Evolutionary conservation across 2,329 filamentous ascomycete genomes (phyloP), one percentile per base, ranked within the genome.

Genomic region (Leptodontidium sp.): DNA sequence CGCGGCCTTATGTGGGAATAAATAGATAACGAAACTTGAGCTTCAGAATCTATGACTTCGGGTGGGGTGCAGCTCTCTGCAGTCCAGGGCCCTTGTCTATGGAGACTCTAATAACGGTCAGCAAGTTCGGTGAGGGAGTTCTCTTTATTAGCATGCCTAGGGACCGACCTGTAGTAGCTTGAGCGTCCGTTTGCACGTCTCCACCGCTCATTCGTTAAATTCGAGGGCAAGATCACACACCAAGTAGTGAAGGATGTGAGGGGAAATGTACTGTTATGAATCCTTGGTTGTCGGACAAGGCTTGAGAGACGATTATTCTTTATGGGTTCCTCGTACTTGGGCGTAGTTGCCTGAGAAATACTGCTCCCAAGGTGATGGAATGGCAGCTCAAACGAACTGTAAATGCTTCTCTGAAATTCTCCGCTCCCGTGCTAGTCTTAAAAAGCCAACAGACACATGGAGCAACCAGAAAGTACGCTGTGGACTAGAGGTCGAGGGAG

Each of bases 101-200:
- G 61, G 64, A 72, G 71, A 75, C 73, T 74, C 72, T 68, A 67
- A 68, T 63, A 62, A 66, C 72, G 71, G 67, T 73, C 69, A 70
- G 68, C 66, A 71, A 70, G 72, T 81, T 84, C 81, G 82, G 81
- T 77, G 79, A 78, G 71, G 72, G 74, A 72, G 64, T 75, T 73
- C 77, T 78, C 83, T 85, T 85, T 85, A 83, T 85, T 79, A 76
- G 76, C 75, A 73, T 81, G 80, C 83, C 82, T 84, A 71, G 82
- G 82, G 84, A 82, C 83, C 82, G 82, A 74, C 73, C 75, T 76
- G 73, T 72, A 70, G 73, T 72, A 75, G 65, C 61, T 79, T 77
- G 80, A 77, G 70, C 72, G 72, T 77, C 77, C 82, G 83, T 84
- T 85, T 86, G 83, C 80, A 75, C 76, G 72, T 76, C 79, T 73